Conservation (phyloP, 805 yeast species). For the Limtongia smithiae region DNA sequence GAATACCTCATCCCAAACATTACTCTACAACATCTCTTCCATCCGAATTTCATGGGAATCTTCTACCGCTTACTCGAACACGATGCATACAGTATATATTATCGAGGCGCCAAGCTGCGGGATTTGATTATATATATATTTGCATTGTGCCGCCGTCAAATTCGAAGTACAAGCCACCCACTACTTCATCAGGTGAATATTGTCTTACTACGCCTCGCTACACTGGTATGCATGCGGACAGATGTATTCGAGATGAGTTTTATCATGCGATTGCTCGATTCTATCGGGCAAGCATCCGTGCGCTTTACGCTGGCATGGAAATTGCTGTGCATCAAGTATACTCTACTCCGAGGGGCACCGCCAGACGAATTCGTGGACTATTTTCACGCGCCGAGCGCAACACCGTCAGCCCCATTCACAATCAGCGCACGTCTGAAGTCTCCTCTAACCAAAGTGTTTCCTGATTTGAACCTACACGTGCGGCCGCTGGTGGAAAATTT, state of each 20-base stretch:
- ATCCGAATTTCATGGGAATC: conserved; percentile 2
- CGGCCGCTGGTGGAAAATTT: conserved; percentile 7
- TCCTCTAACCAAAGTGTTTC: conserved; percentile 3
- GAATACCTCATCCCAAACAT: conserved; percentile 5
- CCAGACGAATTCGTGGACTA: conserved; percentile 4
- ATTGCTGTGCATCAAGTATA: conserved; percentile 11
- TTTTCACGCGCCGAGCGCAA: not conserved
- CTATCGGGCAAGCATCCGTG: conserved; percentile 1
- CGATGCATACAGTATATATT: not conserved
- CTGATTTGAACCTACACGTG: conserved; percentile 2
- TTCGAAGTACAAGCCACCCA: conserved; percentile 8
- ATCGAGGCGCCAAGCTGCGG: not conserved
- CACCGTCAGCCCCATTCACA: conserved; percentile 1
- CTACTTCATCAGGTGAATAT: not conserved
- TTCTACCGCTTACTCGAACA: not conserved
- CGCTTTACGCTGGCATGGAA: conserved; percentile 13
- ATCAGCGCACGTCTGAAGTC: not conserved
- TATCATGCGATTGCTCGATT: not conserved
- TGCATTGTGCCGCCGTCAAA: not conserved
- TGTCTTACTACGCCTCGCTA: not conserved
- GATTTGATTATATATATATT: conserved; percentile 7
- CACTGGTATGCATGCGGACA: conserved; percentile 1
- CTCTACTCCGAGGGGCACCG: not conserved
- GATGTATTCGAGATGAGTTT: conserved; percentile 4
- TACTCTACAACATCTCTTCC: not conserved